A percentile compares a stretch with the other conserved stretches of the same genome.
Conservation (phyloP, 257 asterid species). For the Knoxia roxburghii region DNA sequence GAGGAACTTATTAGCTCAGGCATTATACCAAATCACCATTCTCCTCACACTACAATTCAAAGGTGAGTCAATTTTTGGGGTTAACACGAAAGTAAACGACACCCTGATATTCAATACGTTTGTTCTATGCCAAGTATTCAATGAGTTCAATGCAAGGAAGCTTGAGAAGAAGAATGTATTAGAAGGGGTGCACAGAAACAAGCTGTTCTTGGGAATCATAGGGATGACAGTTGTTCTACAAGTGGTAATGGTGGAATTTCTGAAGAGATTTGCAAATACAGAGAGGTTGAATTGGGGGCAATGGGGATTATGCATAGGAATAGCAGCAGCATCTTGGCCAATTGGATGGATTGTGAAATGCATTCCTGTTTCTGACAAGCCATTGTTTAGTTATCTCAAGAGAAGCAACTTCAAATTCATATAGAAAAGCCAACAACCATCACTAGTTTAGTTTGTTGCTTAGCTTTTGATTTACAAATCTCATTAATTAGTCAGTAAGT, state of each 20-base stretch:
- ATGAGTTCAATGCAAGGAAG: conserved; percentile 19
- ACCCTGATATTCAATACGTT: conserved; percentile 17
- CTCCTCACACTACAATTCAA: conserved; percentile 12
- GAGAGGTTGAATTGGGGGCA: conserved; percentile 36
- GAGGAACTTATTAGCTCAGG: conserved; percentile 18
- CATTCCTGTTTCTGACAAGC: conserved; percentile 17
- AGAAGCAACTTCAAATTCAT: too few relatives aligned
- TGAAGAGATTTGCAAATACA: conserved; percentile 33
- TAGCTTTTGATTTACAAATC: too few relatives aligned
- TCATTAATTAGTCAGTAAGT: too few relatives aligned
- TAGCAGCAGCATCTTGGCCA: conserved; percentile 34
- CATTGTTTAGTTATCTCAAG: too few relatives aligned
- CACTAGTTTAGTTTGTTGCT: too few relatives aligned
- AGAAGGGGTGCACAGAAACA: conserved; percentile 31
- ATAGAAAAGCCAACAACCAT: too few relatives aligned
- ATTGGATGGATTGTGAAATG: conserved; percentile 35
- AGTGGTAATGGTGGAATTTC: conserved; percentile 32
- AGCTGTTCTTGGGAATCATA: conserved; percentile 28
- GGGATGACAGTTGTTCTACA: conserved; percentile 30
- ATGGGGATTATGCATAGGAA: conserved; percentile 34
- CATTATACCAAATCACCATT: conserved; percentile 5
- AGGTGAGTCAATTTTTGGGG: conserved; percentile 15
- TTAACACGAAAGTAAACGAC: conserved; percentile 12
- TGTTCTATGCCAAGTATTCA: conserved; percentile 20
- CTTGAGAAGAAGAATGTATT: conserved; percentile 22